These are phyloP conservation scores for Colletotrichum endophyticum DNA, from an alignment of 2,329 filamentous ascomycete species.

Conservation along the genomic window DNA sequence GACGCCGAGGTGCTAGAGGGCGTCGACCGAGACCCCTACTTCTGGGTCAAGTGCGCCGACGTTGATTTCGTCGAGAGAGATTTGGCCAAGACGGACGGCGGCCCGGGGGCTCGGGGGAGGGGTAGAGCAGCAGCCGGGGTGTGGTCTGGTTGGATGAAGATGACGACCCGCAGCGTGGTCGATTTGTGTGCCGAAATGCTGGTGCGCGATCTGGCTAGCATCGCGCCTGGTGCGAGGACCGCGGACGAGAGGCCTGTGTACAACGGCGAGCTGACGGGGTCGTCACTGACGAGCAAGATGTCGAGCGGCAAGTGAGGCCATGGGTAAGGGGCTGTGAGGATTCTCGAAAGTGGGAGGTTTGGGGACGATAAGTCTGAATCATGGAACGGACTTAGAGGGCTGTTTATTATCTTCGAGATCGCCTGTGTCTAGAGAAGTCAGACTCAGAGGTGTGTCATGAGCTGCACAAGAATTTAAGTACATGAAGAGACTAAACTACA, in stretches of 20 bases:
- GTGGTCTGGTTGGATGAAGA: background rate
- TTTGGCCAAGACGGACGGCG: background rate
- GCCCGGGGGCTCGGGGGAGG: background rate
- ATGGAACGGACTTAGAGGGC: background rate
- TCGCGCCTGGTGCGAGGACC: background rate
- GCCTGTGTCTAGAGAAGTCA: accelerated
- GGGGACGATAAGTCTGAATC: background rate
- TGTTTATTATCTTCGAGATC: too few species aligned
- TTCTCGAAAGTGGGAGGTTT: background rate
- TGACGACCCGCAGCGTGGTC: background rate
- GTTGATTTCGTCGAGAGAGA: background rate
- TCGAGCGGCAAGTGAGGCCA: background rate
- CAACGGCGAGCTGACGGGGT: background rate
- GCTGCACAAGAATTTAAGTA: background rate
- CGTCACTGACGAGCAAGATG: background rate
- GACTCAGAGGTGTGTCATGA: background rate
- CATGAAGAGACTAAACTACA: too few species aligned
- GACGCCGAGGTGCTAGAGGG: background rate
- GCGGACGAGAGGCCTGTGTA: background rate
- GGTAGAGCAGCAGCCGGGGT: background rate
- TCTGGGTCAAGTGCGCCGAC: background rate
- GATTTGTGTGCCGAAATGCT: background rate
- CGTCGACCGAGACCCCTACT: background rate
- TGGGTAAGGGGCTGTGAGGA: background rate
- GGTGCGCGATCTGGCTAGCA: background rate